phyloP scores from a whole-genome alignment of 192 early-diverging fungal species.

The Blastocladiella britannica region DNA sequence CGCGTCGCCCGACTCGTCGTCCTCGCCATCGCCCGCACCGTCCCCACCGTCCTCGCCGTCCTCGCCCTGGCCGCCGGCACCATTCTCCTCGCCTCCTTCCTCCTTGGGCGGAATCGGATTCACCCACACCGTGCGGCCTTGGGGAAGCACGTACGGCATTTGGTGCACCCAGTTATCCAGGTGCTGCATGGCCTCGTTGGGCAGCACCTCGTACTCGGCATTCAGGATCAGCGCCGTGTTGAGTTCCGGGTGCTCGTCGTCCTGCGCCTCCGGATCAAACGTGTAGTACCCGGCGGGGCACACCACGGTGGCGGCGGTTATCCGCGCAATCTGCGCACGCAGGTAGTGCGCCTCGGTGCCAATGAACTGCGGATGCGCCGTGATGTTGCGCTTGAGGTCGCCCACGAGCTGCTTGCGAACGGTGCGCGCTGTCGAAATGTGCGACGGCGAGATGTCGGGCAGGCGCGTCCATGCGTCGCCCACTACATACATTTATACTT shows the following conservation, averaged over 20 bases:
- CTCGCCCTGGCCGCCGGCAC: conserved; percentile 10
- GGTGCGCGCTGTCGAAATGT: conserved; percentile 21
- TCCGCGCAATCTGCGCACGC: conserved; percentile 38
- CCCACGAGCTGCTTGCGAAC: conserved; percentile 36
- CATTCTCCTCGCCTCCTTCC: conserved; percentile 13
- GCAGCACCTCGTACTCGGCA: conserved; percentile 26
- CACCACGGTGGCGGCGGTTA: conserved; percentile 28
- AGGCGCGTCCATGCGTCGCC: conserved; percentile 20
- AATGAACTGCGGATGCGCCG: conserved; percentile 28
- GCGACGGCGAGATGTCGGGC: conserved; percentile 34
- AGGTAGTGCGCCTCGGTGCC: conserved; percentile 37
- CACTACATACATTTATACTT: conserved; percentile 15
- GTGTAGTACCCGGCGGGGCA: conserved; percentile 36
- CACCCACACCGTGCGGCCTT: conserved; percentile 32
- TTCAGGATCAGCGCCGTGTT: conserved; percentile 30
- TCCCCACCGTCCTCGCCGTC: conserved; percentile 14
- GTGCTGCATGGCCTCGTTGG: conserved; percentile 22
- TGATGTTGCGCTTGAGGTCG: conserved; percentile 22
- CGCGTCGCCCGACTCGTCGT: conserved; percentile 11
- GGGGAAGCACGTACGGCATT: conserved; percentile 36
- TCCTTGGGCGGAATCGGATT: conserved; percentile 13
- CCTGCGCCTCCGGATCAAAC: conserved; percentile 31
- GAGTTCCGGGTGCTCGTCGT: conserved; percentile 22
- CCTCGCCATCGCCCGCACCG: conserved; percentile 11
- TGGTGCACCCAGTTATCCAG: conserved; percentile 39